Percentiles rank a stretch among this genome's conserved stretches.
phyloP scores from a whole-genome alignment of 495 filamentous ascomycete genomes.

The Penicillium maclennaniae region DNA sequence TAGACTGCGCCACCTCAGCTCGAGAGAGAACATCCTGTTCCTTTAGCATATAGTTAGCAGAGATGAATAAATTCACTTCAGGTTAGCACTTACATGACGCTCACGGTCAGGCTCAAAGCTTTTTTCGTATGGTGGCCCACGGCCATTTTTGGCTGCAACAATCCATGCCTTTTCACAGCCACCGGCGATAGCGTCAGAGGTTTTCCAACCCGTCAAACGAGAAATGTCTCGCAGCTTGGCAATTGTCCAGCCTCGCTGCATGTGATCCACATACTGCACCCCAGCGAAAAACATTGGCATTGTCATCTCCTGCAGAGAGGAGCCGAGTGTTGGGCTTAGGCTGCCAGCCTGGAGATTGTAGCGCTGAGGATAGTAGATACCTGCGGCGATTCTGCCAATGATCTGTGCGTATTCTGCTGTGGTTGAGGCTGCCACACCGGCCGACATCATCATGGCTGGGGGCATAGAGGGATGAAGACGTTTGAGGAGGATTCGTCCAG shows the following conservation, averaged over 20 bases:
- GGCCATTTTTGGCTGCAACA: constrained; percentile 62
- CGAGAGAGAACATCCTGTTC: constrained; percentile 15
- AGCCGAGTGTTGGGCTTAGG: constrained; percentile 77
- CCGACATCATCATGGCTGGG: constrained; percentile 82
- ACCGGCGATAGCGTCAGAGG: constrained; percentile 68
- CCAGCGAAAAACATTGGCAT: constrained; percentile 83
- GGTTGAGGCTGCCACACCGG: constrained; percentile 62
- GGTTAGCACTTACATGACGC: constrained; percentile 11
- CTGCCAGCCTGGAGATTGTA: constrained; percentile 48
- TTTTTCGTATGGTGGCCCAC: constrained; percentile 68
- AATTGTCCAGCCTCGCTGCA: constrained; percentile 74
- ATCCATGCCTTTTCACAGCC: constrained; percentile 85
- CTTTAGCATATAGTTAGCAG: constrained; percentile 11
- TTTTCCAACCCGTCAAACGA: constrained; percentile 82
- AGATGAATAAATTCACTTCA: neutral
- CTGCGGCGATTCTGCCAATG: constrained; percentile 78
- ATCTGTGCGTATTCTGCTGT: constrained; percentile 67
- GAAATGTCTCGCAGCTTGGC: constrained; percentile 68
- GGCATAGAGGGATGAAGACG: constrained; percentile 86
- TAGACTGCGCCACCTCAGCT: constrained; percentile 24
- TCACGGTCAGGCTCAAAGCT: constrained; percentile 31
- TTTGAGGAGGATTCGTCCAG: constrained; percentile 71
- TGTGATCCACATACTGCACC: constrained; percentile 68
- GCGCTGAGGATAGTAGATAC: constrained; percentile 63
- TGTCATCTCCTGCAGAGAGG: constrained; percentile 72